Conservation (phyloP, 1,139 yeast genomes). For the Scheffersomyces cryptocercus region DNA sequence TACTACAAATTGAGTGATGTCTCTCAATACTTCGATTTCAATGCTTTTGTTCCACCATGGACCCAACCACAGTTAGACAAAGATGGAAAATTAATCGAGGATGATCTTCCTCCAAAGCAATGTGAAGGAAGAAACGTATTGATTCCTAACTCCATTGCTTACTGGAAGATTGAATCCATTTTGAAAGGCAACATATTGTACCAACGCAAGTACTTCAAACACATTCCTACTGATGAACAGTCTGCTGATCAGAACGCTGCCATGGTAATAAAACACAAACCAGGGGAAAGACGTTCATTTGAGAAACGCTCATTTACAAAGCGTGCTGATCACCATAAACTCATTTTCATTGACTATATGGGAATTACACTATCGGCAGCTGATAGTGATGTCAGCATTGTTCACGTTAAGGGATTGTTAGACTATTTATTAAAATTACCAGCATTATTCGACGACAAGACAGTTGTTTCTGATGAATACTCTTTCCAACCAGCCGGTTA, state of each 20-base stretch:
- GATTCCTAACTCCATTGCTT: conserved; percentile 29
- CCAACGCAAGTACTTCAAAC: conserved; percentile 17
- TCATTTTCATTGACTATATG: conserved; percentile 27
- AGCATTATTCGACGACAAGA: conserved; percentile 19
- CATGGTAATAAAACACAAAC: conserved; percentile 11
- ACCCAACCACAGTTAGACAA: conserved; percentile 7
- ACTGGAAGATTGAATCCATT: conserved; percentile 17
- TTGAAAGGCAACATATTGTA: not conserved
- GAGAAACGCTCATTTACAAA: too few species aligned
- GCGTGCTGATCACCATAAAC: too few species aligned
- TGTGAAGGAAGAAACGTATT: conserved; percentile 16
- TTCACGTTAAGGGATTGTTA: conserved; percentile 34
- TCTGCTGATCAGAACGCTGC: conserved; percentile 4
- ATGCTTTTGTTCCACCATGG: conserved; percentile 21
- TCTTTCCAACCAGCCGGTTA: conserved; percentile 16
- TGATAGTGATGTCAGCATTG: conserved; percentile 34
- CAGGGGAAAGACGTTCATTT: not conserved
- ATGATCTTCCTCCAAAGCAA: conserved; percentile 9
- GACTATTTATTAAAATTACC: conserved; percentile 20
- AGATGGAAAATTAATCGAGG: not conserved
- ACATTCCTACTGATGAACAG: conserved; percentile 17
- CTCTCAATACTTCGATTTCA: conserved; percentile 38
- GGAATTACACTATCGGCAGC: conserved; percentile 35
- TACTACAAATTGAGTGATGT: conserved; percentile 24
- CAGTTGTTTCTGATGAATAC: conserved; percentile 12